A percentile compares a stretch with the other conserved stretches of the same genome.
These are phyloP conservation scores for Phlyctochytrium bullatum DNA, from an alignment of 192 early-diverging fungal species.

Conservation along the genomic window DNA sequence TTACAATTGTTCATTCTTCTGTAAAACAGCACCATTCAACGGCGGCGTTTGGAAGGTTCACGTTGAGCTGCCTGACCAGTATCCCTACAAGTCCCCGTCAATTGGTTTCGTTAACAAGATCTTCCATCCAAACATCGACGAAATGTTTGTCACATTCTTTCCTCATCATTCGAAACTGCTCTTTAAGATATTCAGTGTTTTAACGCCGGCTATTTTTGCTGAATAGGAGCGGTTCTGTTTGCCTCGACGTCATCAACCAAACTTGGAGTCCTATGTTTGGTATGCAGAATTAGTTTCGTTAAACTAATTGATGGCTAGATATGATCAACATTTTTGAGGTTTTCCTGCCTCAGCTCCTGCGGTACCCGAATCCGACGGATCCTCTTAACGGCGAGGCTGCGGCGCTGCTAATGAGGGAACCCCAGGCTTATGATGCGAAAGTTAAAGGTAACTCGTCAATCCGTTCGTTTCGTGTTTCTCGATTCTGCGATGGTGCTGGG, in stretches of 20 bases:
- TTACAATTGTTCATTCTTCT: too few species aligned
- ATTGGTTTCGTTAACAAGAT: constrained; percentile 99
- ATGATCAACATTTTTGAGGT: constrained; percentile 99
- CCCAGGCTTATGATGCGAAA: constrained; percentile 83
- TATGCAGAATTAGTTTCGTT: constrained; percentile 43
- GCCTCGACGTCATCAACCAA: constrained; percentile 99
- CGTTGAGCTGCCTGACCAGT: constrained; percentile 98
- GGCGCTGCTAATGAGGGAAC: constrained; percentile 93
- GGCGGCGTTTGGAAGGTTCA: constrained; percentile 97
- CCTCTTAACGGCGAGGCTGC: constrained; percentile 99
- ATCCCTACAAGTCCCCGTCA: constrained; percentile 98
- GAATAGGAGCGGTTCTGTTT: constrained; percentile 92
- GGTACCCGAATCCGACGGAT: constrained; percentile 99
- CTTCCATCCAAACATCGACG: constrained; percentile 99
- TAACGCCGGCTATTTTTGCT: constrained; percentile 5
- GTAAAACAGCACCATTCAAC: constrained; percentile 76
- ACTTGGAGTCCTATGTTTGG: constrained; percentile 99
- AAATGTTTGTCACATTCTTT: constrained; percentile 61
- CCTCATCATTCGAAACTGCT: background rate
- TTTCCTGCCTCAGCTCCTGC: constrained; percentile 94
- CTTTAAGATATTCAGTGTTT: constrained; percentile 7
- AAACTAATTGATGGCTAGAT: constrained; percentile 49
- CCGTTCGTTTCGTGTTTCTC: background rate
- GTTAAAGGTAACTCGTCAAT: constrained; percentile 74
- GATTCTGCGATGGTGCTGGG: background rate